These are phyloP conservation scores for Trichoderma sp. DNA, from an alignment of 2,329 filamentous ascomycete species.

Conservation along the genomic window DNA sequence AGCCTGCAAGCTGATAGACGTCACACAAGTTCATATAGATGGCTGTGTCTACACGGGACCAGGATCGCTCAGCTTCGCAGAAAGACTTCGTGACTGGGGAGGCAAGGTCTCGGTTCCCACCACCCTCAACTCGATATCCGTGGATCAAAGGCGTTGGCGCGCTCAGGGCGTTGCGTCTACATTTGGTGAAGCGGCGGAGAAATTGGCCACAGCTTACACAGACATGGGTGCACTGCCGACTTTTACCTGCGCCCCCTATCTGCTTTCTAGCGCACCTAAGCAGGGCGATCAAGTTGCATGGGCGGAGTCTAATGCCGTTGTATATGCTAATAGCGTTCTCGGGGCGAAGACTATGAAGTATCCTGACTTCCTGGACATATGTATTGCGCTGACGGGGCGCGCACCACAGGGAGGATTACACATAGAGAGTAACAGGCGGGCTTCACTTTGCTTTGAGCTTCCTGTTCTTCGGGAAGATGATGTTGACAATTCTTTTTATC, in stretches of 20 bases:
- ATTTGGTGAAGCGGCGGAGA: slow-evolving; percentile 31
- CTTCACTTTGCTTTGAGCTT: slow-evolving; percentile 35
- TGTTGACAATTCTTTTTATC: slow-evolving; percentile 37
- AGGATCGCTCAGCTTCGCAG: slow-evolving; percentile 36
- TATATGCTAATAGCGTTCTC: slow-evolving; percentile 45
- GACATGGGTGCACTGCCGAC: slow-evolving; percentile 40
- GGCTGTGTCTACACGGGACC: slow-evolving; percentile 43
- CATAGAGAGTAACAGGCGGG: slow-evolving; percentile 41
- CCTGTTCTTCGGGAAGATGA: slow-evolving; percentile 22
- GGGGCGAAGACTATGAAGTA: slow-evolving; percentile 45
- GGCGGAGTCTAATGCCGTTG: slow-evolving; percentile 46
- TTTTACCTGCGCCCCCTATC: slow-evolving; percentile 46
- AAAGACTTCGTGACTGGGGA: slow-evolving; percentile 33
- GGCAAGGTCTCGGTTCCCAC: slow-evolving; percentile 39
- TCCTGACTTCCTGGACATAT: slow-evolving; percentile 44
- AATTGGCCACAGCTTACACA: slow-evolving; percentile 37
- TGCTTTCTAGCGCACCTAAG: slow-evolving; percentile 30
- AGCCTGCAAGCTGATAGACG: slow-evolving; percentile 33
- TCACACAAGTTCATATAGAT: slow-evolving; percentile 43
- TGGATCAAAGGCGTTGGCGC: slow-evolving; percentile 41
- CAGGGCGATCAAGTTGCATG: slow-evolving; percentile 41
- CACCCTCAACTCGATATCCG: slow-evolving; percentile 42
- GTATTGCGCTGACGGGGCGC: slow-evolving; percentile 44
- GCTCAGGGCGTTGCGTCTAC: slow-evolving; percentile 33
- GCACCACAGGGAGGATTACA: slow-evolving; percentile 46